These are phyloP conservation scores for Phytophthora capsici DNA, from an alignment of 352 stramenopile species.

Conservation along the genomic window DNA sequence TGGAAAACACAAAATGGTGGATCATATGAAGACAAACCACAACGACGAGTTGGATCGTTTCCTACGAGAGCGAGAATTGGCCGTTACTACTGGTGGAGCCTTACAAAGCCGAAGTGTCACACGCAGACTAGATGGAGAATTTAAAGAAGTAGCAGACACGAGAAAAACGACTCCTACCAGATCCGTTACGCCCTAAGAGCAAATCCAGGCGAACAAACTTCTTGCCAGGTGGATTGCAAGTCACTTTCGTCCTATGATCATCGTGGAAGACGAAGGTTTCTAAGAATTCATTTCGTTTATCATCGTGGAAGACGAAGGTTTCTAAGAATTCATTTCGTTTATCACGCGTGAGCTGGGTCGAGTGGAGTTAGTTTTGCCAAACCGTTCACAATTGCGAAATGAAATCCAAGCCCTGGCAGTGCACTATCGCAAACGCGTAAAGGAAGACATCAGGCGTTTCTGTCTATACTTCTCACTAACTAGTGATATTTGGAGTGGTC, in stretches of 20 bases:
- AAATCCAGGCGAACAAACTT: conserved; percentile 4
- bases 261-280: conserved; percentile 17
- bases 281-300: conserved; percentile 18
- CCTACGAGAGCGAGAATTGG: neutral
- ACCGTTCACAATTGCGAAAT: conserved; percentile 2
- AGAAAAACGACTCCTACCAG: neutral
- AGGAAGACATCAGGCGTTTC: conserved; percentile 2
- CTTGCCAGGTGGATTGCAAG: conserved; percentile 9
- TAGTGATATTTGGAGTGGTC: conserved; percentile 17
- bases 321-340: conserved; percentile 16
- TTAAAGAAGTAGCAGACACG: neutral
- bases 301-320: conserved; percentile 17
- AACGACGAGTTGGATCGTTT: neutral
- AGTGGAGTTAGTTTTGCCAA: conserved; percentile 2
- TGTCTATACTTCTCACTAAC: conserved; percentile 16
- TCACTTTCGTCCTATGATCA: conserved; percentile 22
- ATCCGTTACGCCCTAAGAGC: neutral
- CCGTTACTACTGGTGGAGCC: neutral
- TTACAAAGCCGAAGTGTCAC: neutral
- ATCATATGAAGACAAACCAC: conserved; percentile 1
- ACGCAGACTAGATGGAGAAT: neutral
- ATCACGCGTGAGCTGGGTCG: conserved; percentile 9
- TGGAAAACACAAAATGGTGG: conserved; percentile 10
- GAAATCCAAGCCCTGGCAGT: conserved; percentile 6
- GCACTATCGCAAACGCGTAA: conserved; percentile 1